These are phyloP conservation scores for Cetradonia linearis DNA, from an alignment of 495 filamentous ascomycete species.

Conservation along the genomic window DNA sequence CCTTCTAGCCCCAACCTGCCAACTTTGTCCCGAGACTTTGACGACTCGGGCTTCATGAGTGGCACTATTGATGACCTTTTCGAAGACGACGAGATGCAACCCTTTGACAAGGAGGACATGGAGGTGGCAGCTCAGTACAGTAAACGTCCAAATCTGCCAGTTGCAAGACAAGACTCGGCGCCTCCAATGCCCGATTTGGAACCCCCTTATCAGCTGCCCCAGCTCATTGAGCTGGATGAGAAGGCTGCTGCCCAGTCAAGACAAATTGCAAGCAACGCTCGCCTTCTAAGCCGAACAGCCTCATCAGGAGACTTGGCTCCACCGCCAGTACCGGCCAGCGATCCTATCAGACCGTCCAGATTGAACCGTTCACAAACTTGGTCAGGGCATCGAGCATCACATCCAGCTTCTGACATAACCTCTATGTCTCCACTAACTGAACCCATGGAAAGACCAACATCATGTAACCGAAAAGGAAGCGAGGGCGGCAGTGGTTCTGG, in stretches of 20 bases:
- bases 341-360: slow-evolving; percentile 40
- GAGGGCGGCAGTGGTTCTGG: slow-evolving; percentile 32
- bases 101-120: slow-evolving; percentile 28
- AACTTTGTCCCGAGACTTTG: slow-evolving; percentile 46
- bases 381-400: slow-evolving; percentile 29
- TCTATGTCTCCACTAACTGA: slow-evolving; percentile 7
- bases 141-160: slow-evolving; percentile 21
- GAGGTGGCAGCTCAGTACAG: slow-evolving; percentile 21
- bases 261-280: slow-evolving; percentile 8
- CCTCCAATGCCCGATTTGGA: background rate
- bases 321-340: slow-evolving; percentile 45
- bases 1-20: slow-evolving; percentile 70
- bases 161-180: background rate
- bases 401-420: slow-evolving; percentile 21
- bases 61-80: slow-evolving; percentile 53
- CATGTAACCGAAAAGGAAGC: slow-evolving; percentile 15
- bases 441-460: slow-evolving; percentile 9
- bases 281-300: slow-evolving; percentile 22
- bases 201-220: background rate
- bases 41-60: slow-evolving; percentile 81
- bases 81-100: slow-evolving; percentile 37
- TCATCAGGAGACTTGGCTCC: slow-evolving; percentile 31
- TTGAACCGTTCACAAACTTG: slow-evolving; percentile 40
- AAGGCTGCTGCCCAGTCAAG: background rate
- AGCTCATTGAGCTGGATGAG: slow-evolving; percentile 8